A percentile compares a stretch with the other conserved stretches of the same genome.
Evolutionary conservation across 73 alveolate genomes (phyloP).

Genomic region (Effrenium voratum): DNA sequence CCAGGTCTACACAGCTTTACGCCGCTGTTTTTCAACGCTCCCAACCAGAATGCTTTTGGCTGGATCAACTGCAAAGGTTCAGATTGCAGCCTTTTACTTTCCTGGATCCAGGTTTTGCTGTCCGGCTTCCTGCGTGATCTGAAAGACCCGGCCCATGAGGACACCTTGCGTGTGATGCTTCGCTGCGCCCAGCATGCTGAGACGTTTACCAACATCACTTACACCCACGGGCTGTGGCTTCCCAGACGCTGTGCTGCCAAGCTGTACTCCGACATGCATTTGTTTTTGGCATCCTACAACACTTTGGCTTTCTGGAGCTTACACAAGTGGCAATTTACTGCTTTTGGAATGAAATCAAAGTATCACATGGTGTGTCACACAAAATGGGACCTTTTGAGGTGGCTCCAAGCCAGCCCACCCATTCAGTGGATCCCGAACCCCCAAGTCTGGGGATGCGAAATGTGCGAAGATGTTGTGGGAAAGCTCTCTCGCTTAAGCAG

Average conservation of each 20-base stretch:
- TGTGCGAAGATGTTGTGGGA: neutral
- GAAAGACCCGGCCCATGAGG: neutral
- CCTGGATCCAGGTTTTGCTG: neutral
- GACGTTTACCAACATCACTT: neutral
- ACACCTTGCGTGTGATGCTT: neutral
- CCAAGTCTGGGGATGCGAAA: neutral
- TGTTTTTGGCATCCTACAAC: neutral
- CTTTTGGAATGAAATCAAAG: neutral
- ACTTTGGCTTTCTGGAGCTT: neutral
- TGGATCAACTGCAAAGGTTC: conserved; percentile 17
- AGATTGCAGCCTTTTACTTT: neutral
- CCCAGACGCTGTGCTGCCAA: neutral
- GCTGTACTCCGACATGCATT: neutral
- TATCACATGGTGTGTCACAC: neutral
- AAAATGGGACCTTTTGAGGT: neutral
- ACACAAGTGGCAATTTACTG: neutral
- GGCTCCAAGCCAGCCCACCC: neutral
- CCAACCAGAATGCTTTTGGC: neutral
- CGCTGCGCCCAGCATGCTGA: neutral
- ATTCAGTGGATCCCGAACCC: neutral
- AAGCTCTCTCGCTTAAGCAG: neutral
- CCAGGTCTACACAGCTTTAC: conserved; percentile 15
- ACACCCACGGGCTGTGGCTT: conserved; percentile 26
- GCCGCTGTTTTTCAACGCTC: neutral
- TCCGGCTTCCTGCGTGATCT: neutral